Evolutionary conservation across 2,329 filamentous ascomycete species (phyloP).

Genomic region (Fusarium kyushuense): DNA sequence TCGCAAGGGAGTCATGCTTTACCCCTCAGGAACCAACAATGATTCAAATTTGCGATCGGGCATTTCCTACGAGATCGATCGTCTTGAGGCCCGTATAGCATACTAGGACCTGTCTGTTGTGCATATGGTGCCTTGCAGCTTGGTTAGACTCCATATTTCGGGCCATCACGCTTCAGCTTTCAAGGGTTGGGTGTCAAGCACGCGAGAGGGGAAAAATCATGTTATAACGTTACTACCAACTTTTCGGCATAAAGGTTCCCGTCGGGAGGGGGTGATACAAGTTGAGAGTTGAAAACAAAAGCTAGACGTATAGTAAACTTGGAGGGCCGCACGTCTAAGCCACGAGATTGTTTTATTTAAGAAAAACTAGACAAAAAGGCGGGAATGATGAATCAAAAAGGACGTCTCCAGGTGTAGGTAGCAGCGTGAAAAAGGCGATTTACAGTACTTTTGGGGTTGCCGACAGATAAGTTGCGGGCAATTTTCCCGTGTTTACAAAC

Average conservation of each 20-base stretch:
- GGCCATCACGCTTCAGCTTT: conserved; percentile 36
- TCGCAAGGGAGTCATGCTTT: conserved; percentile 46
- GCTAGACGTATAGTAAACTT: conserved; percentile 2
- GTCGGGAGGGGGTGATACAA: conserved; percentile 1
- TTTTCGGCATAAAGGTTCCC: conserved; percentile 4
- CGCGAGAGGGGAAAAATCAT: conserved; percentile 19
- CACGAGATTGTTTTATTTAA: conserved; percentile 32
- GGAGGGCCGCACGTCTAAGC: conserved; percentile 40
- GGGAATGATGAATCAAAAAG: conserved; percentile 40
- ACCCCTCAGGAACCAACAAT: conserved; percentile 35
- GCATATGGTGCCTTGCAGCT: conserved; percentile 49
- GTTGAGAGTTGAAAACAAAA: conserved; percentile 1
- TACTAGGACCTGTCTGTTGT: conserved; percentile 27
- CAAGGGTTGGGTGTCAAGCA: conserved; percentile 30
- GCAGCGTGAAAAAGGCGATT: neutral
- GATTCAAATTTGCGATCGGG: conserved; percentile 49
- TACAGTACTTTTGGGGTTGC: neutral
- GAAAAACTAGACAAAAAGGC: conserved; percentile 13
- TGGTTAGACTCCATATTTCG: conserved; percentile 30
- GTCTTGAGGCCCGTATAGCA: conserved; percentile 26
- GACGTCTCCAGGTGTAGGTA: conserved; percentile 23
- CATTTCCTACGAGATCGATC: conserved; percentile 48
- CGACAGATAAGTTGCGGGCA: conserved; percentile 5
- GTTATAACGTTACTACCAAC: conserved; percentile 19
- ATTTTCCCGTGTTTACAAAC: neutral